Evolutionary conservation across 768 basidiomycete genomes (phyloP).

Genomic region (Nidula microcarpa): DNA sequence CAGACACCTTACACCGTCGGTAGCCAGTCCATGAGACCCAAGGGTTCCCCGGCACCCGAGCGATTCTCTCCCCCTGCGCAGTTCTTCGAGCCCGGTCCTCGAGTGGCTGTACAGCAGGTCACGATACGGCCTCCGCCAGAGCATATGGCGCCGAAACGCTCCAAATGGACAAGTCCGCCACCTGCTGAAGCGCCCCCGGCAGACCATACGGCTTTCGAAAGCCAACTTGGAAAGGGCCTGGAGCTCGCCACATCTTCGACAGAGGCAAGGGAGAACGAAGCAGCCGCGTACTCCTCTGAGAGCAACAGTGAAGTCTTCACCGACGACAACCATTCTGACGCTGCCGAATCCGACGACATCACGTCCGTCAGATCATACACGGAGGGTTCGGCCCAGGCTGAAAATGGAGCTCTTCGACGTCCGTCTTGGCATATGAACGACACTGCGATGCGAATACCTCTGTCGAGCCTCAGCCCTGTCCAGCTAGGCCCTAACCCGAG

Average conservation of each 20-base stretch:
- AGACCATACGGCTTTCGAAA: slow-evolving; percentile 66
- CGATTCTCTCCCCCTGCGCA: slow-evolving; percentile 52
- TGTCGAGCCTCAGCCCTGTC: slow-evolving; percentile 8
- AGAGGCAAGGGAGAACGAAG: slow-evolving; percentile 53
- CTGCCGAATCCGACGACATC: slow-evolving; percentile 64
- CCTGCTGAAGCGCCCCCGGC: slow-evolving; percentile 70
- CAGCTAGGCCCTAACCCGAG: slow-evolving; percentile 2
- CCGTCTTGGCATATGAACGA: slow-evolving; percentile 46
- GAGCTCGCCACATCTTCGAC: slow-evolving; percentile 66
- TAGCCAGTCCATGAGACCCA: slow-evolving; percentile 54
- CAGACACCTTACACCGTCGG: slow-evolving; percentile 72
- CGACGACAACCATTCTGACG: slow-evolving; percentile 66
- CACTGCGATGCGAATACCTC: slow-evolving; percentile 18
- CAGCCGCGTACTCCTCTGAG: slow-evolving; percentile 45
- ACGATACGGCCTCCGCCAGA: slow-evolving; percentile 51
- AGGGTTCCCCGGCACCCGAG: slow-evolving; percentile 34
- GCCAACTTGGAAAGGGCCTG: slow-evolving; percentile 60
- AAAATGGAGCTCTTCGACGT: slow-evolving; percentile 31
- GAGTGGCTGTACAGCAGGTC: slow-evolving; percentile 21
- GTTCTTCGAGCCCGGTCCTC: slow-evolving; percentile 40
- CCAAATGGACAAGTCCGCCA: slow-evolving; percentile 85
- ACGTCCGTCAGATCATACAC: slow-evolving; percentile 66
- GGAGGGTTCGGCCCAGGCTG: slow-evolving; percentile 36
- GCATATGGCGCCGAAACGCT: slow-evolving; percentile 78
- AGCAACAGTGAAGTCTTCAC: slow-evolving; percentile 63